Evolutionary conservation across 169 alveolate species (phyloP).

Genomic region (Cryptosporidium ubiquitum): DNA sequence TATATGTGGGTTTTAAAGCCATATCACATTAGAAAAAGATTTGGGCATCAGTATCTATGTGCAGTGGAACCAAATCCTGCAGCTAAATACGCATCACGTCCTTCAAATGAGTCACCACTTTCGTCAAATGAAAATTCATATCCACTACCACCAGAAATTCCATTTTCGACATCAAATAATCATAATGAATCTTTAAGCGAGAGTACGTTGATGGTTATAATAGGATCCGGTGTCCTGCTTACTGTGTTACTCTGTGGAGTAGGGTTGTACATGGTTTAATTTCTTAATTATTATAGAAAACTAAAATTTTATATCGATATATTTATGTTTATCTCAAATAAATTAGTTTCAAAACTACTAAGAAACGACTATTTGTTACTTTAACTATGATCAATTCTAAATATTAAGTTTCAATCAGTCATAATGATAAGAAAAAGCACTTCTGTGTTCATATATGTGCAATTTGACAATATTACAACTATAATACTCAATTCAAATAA

Average conservation of each 20-base stretch:
- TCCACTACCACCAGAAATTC: constrained; percentile 67
- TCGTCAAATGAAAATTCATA: constrained; percentile 38
- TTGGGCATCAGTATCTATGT: constrained; percentile 66
- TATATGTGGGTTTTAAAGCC: constrained; percentile 73
- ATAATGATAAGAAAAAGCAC: no score
- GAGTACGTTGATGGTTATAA: constrained; percentile 26
- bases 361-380: no score
- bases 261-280: constrained; percentile 42
- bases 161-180: constrained; percentile 1
- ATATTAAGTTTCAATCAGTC: no score
- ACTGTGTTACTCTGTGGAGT: constrained; percentile 37
- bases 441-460: neutral
- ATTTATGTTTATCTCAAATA: neutral
- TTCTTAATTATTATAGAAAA: neutral
- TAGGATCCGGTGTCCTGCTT: constrained; percentile 12
- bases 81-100: constrained; percentile 57
- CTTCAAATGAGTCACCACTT: constrained; percentile 29
- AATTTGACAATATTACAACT: no score
- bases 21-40: constrained; percentile 45
- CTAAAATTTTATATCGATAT: neutral
- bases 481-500: neutral
- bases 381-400: no score
- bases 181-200: constrained; percentile 16
- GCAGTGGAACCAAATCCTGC: constrained; percentile 74
- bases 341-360: no score